Conservation (phyloP, 495 filamentous ascomycete species). For the Thermochaetoides thermophila region DNA sequence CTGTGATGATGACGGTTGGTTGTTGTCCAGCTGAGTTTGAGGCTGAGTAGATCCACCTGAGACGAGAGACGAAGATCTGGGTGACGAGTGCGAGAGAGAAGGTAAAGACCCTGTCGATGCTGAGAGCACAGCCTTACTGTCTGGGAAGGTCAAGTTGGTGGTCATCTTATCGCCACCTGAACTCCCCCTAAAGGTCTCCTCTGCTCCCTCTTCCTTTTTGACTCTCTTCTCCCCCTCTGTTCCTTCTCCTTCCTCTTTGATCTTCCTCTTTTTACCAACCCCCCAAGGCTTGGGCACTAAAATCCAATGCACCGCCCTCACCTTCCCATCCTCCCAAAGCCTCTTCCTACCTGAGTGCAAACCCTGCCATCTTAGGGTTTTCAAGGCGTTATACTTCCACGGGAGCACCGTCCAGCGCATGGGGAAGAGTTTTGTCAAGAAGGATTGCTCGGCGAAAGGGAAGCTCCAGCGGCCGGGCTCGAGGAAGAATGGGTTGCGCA, state of each 20-base stretch:
- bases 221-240: background rate
- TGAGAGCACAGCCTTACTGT: no score
- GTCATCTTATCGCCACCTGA: no score
- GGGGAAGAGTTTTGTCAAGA: constrained; percentile 50
- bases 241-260: background rate
- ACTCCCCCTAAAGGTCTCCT: no score
- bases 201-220: background rate
- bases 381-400: constrained; percentile 72
- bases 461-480: constrained; percentile 25
- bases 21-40: no score
- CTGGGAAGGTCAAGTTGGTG: no score
- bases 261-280: constrained; percentile 20
- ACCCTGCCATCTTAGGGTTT: constrained; percentile 52
- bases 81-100: no score
- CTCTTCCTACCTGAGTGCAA: constrained; percentile 56
- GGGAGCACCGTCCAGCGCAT: constrained; percentile 59
- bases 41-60: no score
- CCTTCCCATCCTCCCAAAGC: constrained; percentile 43
- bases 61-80: no score
- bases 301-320: constrained; percentile 74
- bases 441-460: constrained; percentile 63
- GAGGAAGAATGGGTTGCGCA: background rate
- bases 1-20: no score
- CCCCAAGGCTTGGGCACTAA: constrained; percentile 76
- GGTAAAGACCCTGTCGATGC: no score